These are phyloP conservation scores for Pyrrhoderma lamaoense DNA, from an alignment of 1,284 basidiomycete genomes.

Conservation along the genomic window DNA sequence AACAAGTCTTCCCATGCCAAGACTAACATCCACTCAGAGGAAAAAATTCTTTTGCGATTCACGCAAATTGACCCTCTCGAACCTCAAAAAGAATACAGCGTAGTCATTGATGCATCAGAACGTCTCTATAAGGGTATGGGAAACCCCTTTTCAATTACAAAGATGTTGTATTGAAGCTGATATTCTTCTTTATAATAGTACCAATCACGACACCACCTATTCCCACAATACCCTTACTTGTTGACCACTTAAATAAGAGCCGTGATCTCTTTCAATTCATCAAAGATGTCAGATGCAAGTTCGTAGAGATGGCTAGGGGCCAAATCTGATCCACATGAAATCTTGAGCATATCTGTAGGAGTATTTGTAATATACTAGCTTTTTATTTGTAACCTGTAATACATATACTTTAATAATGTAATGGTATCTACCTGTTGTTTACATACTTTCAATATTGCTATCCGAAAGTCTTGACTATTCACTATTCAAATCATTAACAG, in stretches of 20 bases:
- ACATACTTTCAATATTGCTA: too few species aligned
- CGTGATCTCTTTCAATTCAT: conserved; percentile 60
- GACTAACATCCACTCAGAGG: conserved; percentile 28
- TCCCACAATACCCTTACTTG: conserved; percentile 51
- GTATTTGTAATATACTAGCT: too few species aligned
- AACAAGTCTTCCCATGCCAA: not conserved
- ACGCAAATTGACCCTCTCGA: conserved; percentile 55
- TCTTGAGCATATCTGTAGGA: too few species aligned
- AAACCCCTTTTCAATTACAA: not conserved
- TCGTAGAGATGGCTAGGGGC: conserved; percentile 22
- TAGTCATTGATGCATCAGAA: conserved; percentile 68
- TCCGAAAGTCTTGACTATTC: too few species aligned
- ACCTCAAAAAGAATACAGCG: conserved; percentile 56
- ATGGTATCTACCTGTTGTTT: too few species aligned
- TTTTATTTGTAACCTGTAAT: too few species aligned
- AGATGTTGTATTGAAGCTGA: too few species aligned
- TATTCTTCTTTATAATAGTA: conserved; percentile 37
- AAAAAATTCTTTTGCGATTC: conserved; percentile 70
- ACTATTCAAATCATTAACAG: too few species aligned
- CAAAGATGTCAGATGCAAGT: conserved; percentile 43
- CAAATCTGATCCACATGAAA: too few species aligned
- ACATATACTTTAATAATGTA: too few species aligned
- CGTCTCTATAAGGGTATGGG: conserved; percentile 57
- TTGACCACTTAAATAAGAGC: conserved; percentile 57
- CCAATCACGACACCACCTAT: conserved; percentile 61